phyloP scores from a whole-genome alignment of 2,329 filamentous ascomycete species.

The Exophiala sideris region DNA sequence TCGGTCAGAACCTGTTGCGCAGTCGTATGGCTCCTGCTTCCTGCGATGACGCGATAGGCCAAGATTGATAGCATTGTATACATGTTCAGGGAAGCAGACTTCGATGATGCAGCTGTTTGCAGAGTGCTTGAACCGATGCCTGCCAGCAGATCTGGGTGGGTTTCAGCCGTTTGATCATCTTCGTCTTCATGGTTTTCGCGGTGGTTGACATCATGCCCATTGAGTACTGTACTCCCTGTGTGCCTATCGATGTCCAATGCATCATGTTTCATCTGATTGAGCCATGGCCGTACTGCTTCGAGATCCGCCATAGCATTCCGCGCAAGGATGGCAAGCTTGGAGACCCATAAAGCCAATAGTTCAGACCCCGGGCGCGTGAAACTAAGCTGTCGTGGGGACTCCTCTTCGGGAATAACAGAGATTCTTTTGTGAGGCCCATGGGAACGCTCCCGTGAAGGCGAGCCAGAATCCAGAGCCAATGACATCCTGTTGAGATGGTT shows the following conservation, averaged over 20 bases:
- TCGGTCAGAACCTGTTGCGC: conserved; percentile 77
- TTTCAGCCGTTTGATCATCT: background rate
- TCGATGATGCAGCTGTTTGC: conserved; percentile 59
- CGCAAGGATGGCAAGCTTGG: conserved; percentile 76
- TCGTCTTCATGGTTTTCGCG: background rate
- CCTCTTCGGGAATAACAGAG: conserved; percentile 11
- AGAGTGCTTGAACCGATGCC: conserved; percentile 44
- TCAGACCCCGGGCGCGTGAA: conserved; percentile 59
- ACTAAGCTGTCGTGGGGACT: conserved; percentile 1
- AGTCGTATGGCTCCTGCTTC: conserved; percentile 74
- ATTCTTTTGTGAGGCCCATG: conserved; percentile 15
- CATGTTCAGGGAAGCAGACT: conserved; percentile 38
- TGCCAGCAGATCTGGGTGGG: conserved; percentile 3
- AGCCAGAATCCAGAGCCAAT: conserved; percentile 1
- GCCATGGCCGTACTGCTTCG: conserved; percentile 48
- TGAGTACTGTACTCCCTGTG: background rate
- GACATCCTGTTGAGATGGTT: conserved; percentile 10
- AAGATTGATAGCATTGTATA: conserved; percentile 65
- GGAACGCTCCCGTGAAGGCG: conserved; percentile 15
- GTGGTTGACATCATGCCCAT: background rate
- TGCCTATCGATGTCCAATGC: background rate
- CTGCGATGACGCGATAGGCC: conserved; percentile 73
- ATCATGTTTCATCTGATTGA: conserved; percentile 10
- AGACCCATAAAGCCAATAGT: conserved; percentile 76
- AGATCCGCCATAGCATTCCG: conserved; percentile 73